These are phyloP conservation scores for Zelonia costaricensis DNA, from an alignment of 208 protist species.

Conservation along the genomic window DNA sequence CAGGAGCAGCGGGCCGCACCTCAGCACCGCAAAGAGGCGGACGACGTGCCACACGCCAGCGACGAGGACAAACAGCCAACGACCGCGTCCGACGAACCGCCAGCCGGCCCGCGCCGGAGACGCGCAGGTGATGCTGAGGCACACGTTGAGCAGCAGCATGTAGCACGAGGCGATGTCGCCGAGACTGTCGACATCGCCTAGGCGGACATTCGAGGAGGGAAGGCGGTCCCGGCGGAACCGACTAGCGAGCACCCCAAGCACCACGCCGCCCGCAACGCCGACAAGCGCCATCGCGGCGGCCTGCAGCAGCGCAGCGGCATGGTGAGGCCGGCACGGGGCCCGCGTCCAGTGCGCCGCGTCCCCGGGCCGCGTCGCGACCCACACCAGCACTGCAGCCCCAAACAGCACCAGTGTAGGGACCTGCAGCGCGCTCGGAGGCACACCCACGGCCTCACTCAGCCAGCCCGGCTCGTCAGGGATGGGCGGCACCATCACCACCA, in stretches of 20 bases:
- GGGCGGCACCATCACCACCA: no score
- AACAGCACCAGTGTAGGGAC: not conserved
- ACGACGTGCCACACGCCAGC: not conserved
- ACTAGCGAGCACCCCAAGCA: not conserved
- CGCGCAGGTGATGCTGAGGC: constrained; percentile 10
- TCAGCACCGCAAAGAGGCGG: not conserved
- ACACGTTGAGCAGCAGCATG: constrained; percentile 8
- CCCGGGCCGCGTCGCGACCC: not conserved
- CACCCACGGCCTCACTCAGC: no score
- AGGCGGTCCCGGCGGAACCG: not conserved
- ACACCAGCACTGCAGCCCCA: not conserved
- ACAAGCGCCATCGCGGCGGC: constrained; percentile 2
- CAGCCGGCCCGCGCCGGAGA: constrained; percentile 22
- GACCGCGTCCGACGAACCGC: not conserved
- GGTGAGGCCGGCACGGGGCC: not conserved
- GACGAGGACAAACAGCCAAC: not conserved
- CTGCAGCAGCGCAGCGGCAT: constrained; percentile 3
- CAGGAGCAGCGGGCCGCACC: not conserved
- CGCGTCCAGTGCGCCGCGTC: not conserved
- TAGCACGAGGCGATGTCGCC: constrained; percentile 3
- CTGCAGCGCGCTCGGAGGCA: constrained; percentile 5
- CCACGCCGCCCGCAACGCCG: not conserved
- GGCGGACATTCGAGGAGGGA: no score
- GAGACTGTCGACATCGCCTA: not conserved
- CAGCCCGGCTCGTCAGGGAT: no score